Base-by-base conservation (phyloP, 306 rosid genomes). In the Citrullus colocynthis region DNA sequence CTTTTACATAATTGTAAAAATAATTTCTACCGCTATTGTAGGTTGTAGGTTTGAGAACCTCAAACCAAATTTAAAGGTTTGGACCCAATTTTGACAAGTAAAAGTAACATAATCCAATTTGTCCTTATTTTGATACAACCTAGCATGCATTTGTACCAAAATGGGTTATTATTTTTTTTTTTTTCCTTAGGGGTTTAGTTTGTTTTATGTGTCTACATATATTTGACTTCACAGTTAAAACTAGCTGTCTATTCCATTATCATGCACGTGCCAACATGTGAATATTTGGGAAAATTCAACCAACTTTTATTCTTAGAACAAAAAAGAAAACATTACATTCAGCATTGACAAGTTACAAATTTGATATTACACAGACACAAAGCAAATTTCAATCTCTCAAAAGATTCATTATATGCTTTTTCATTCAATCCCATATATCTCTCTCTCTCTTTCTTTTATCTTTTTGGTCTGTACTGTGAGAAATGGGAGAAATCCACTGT, bases 191-290 rank as follows among this genome's bases (percentile, higher is more conserved):
- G 49, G 17, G 66, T 10, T 60, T 60, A 4, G 52, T 51, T 51
- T 51, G 39, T 17, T 41, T 42, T n/a, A 42, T 69, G 16, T n/a
- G 37, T 13, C 6, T 4, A 15, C 2, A 6, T 0, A 51, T 71
- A 45, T 45, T 45, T 71, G 76, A 71, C 76, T 71, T 24, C 18
- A 71, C 14, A 44, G 57, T 71, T 71, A 71, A 71, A 45, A 71
- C 58, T 45, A 45, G 76, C 39, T 71, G 76, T 45, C 76, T 70
- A 48, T 24, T 45, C 75, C 57, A 70, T 10, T 71, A 45, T 30
- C 76, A 24, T 13, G 76, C 76, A 71, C 41, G 76, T 71, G 76
- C 58, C 21, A 6, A 3, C 76, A 48, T 71, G 76, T 45, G 76
- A 71, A 24, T 71, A 45, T 24, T 45, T 24, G 58, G 20, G 57